These are phyloP conservation scores for Rugonectria rugulosa DNA, from an alignment of 2,329 filamentous ascomycete genomes.

Conservation along the genomic window DNA sequence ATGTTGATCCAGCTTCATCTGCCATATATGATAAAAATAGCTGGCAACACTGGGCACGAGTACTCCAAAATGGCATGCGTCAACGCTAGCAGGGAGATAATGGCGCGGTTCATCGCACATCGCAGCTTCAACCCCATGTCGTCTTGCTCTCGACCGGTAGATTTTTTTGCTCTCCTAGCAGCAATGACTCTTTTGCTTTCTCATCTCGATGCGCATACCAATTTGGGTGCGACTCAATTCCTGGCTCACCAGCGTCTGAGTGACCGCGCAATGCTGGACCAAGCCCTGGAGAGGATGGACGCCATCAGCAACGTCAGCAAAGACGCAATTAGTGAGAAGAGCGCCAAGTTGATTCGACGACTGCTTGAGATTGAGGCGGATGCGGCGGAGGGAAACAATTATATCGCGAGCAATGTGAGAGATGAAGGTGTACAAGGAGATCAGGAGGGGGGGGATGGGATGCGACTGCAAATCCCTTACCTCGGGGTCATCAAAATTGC, in stretches of 20 bases:
- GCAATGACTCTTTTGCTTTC: conserved; percentile 11
- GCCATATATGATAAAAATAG: background rate
- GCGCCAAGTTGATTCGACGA: background rate
- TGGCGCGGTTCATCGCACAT: conserved; percentile 1
- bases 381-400: conserved; percentile 20
- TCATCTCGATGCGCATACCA: conserved; percentile 6
- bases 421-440: background rate
- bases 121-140: conserved; percentile 9
- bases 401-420: conserved; percentile 35
- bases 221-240: background rate
- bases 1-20: conserved; percentile 13
- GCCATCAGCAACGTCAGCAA: background rate
- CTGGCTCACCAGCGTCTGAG: conserved; percentile 12
- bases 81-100: conserved; percentile 13
- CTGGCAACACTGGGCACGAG: background rate
- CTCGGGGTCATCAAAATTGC: no score
- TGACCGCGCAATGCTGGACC: conserved; percentile 15
- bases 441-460: background rate
- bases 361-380: conserved; percentile 2
- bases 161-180: conserved; percentile 17
- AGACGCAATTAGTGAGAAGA: background rate
- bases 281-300: conserved; percentile 10
- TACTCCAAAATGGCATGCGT: conserved; percentile 10
- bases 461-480: no score
- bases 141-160: conserved; percentile 4